A percentile compares a stretch with the other conserved stretches of the same genome.
Evolutionary conservation across 495 filamentous ascomycete genomes (phyloP).

Genomic region (Usnea hakonensis): DNA sequence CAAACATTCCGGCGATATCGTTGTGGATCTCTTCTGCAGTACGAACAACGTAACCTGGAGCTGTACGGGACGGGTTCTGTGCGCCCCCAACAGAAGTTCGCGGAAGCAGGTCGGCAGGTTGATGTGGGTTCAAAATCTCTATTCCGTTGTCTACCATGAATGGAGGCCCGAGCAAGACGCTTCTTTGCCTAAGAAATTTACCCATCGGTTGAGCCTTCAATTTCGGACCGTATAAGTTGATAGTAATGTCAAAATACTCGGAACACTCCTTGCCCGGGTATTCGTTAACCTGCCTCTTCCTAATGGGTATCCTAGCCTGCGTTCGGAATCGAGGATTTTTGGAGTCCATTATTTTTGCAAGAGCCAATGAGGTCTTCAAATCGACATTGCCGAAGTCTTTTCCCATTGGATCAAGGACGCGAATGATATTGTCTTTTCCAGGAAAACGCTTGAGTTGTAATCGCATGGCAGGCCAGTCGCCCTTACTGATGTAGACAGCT

Average conservation of each 20-base stretch:
- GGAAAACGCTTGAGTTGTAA: slow-evolving; percentile 51
- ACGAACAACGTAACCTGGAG: slow-evolving; percentile 43
- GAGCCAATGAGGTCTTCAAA: slow-evolving; percentile 53
- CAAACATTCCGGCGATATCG: slow-evolving; percentile 82
- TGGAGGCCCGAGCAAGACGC: slow-evolving; percentile 58
- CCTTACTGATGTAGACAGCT: slow-evolving; percentile 33
- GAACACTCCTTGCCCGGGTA: slow-evolving; percentile 47
- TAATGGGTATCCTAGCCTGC: slow-evolving; percentile 55
- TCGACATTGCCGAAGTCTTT: slow-evolving; percentile 70
- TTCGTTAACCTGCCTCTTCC: slow-evolving; percentile 51
- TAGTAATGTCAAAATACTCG: slow-evolving; percentile 46
- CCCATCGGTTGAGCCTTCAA: slow-evolving; percentile 57
- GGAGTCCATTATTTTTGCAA: slow-evolving; percentile 65
- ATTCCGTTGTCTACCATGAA: slow-evolving; percentile 55
- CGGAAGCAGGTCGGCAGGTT: slow-evolving; percentile 32
- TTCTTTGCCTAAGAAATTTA: slow-evolving; percentile 52
- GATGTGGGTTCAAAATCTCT: slow-evolving; percentile 62
- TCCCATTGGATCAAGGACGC: slow-evolving; percentile 61
- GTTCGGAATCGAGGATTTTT: slow-evolving; percentile 52
- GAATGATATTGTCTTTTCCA: slow-evolving; percentile 52
- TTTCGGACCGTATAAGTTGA: slow-evolving; percentile 75
- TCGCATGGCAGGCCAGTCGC: slow-evolving; percentile 66
- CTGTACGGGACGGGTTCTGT: slow-evolving; percentile 11
- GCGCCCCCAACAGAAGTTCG: slow-evolving; percentile 17
- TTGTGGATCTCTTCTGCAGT: slow-evolving; percentile 76